Percentiles rank a stretch among this genome's conserved stretches.
Evolutionary conservation across 352 stramenopile species (phyloP).

Genomic region (Pythium graminicola): DNA sequence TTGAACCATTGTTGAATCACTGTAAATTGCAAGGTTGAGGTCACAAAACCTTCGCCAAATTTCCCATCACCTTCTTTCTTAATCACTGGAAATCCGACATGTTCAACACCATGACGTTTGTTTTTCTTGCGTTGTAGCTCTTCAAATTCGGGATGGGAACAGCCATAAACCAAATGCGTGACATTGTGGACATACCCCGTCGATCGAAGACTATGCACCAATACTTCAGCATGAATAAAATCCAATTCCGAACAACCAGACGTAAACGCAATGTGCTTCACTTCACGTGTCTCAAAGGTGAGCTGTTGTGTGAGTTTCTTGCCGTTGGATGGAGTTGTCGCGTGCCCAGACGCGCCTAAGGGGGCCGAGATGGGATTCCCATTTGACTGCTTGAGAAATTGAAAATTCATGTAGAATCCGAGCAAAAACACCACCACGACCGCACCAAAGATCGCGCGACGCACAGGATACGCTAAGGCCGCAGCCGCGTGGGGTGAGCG

Average conservation of each 20-base stretch:
- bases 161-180: conserved; percentile 73
- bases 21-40: conserved; percentile 49
- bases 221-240: conserved; percentile 59
- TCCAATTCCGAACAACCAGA: conserved; percentile 60
- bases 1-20: conserved; percentile 56
- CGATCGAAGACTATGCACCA: conserved; percentile 57
- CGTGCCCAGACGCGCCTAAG: conserved; percentile 4
- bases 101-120: conserved; percentile 35
- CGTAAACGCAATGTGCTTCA: conserved; percentile 69
- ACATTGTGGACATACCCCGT: conserved; percentile 51
- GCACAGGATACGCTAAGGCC: conserved; percentile 9
- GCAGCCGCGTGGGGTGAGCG: conserved; percentile 24
- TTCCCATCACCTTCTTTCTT: conserved; percentile 3
- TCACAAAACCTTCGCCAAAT: conserved; percentile 59
- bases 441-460: conserved; percentile 24
- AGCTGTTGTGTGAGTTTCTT: conserved; percentile 25
- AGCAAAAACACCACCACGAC: conserved; percentile 42
- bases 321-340: not conserved
- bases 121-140: conserved; percentile 48
- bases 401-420: conserved; percentile 60
- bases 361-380: conserved; percentile 20
- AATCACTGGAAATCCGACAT: conserved; percentile 37
- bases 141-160: conserved; percentile 29
- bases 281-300: conserved; percentile 39
- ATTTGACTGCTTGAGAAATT: conserved; percentile 42